phyloP scores from a whole-genome alignment of 2,329 filamentous ascomycete genomes.

The Cryphonectria naterciae region DNA sequence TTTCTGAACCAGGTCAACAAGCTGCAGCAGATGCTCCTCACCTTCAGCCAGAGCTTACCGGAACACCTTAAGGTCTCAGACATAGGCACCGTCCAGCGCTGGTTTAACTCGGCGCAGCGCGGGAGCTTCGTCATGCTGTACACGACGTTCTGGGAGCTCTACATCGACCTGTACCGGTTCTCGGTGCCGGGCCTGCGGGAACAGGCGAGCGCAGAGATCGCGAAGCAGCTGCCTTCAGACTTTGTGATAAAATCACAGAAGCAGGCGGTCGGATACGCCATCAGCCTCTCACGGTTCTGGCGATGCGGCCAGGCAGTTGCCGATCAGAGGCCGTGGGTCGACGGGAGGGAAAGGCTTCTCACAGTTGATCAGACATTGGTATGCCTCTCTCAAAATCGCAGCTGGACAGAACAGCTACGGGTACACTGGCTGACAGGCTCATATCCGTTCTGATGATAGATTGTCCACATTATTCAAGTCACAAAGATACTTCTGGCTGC shows the following conservation, averaged over 20 bases:
- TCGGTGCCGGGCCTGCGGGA: conserved; percentile 43
- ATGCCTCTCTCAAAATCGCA: neutral
- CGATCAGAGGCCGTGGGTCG: conserved; percentile 32
- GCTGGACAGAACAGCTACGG: neutral
- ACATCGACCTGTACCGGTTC: conserved; percentile 47
- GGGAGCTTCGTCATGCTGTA: conserved; percentile 45
- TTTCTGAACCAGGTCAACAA: conserved; percentile 43
- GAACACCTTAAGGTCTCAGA: conserved; percentile 41
- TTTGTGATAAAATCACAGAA: conserved; percentile 44
- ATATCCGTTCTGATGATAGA: neutral
- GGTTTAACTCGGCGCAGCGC: conserved; percentile 38
- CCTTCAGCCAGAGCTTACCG: conserved; percentile 42
- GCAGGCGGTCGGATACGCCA: conserved; percentile 45
- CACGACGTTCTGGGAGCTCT: conserved; percentile 41
- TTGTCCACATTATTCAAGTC: conserved; percentile 31
- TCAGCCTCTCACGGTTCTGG: conserved; percentile 43
- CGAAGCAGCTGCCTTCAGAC: conserved; percentile 41
- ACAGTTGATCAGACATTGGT: conserved; percentile 31
- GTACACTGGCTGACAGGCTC: neutral
- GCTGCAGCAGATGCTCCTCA: conserved; percentile 44
- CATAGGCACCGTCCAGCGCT: conserved; percentile 37
- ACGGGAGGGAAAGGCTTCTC: conserved; percentile 27
- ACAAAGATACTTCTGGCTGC: conserved; percentile 41
- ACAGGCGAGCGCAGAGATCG: conserved; percentile 38
- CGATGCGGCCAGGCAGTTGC: conserved; percentile 40